These are phyloP conservation scores for Sugiyamaella qingdaonensis DNA, from an alignment of 805 yeast species.

Conservation along the genomic window DNA sequence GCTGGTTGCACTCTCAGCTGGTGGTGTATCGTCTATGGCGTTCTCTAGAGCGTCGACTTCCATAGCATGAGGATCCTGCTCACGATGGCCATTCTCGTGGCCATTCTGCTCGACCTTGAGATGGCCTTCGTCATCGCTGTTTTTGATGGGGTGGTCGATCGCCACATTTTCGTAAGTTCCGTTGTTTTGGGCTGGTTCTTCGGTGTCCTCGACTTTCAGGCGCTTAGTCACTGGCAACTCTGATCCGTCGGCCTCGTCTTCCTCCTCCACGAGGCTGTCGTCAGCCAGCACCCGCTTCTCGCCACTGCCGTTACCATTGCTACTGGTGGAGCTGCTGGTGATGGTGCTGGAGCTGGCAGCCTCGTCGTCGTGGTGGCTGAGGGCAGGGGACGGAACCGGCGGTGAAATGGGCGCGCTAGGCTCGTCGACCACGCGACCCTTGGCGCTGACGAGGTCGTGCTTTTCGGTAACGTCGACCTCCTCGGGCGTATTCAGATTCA, in stretches of 20 bases:
- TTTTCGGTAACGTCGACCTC: not conserved
- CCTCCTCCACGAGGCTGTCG: too few relatives aligned
- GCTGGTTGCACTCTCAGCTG: not conserved
- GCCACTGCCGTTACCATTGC: too few relatives aligned
- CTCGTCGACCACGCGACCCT: not conserved
- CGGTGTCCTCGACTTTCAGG: not conserved
- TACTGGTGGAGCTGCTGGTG: too few relatives aligned
- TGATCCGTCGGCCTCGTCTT: not conserved
- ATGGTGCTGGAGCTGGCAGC: not conserved
- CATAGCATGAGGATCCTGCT: not conserved
- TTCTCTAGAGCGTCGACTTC: too few relatives aligned
- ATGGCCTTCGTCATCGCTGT: not conserved
- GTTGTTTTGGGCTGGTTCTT: not conserved
- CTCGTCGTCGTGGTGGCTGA: constrained; percentile 1
- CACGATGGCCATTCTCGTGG: not conserved
- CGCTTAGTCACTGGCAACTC: not conserved
- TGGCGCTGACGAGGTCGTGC: not conserved
- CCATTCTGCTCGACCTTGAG: not conserved
- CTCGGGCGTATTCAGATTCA: constrained; percentile 4
- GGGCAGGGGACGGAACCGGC: constrained; percentile 18
- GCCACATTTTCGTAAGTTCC: not conserved
- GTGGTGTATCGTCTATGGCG: too few relatives aligned
- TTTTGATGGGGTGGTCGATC: not conserved
- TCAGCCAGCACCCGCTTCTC: not conserved
- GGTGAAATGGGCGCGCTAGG: constrained; percentile 17